These are phyloP conservation scores for Penicillium verhagenii DNA, from an alignment of 495 filamentous ascomycete species.

Conservation along the genomic window DNA sequence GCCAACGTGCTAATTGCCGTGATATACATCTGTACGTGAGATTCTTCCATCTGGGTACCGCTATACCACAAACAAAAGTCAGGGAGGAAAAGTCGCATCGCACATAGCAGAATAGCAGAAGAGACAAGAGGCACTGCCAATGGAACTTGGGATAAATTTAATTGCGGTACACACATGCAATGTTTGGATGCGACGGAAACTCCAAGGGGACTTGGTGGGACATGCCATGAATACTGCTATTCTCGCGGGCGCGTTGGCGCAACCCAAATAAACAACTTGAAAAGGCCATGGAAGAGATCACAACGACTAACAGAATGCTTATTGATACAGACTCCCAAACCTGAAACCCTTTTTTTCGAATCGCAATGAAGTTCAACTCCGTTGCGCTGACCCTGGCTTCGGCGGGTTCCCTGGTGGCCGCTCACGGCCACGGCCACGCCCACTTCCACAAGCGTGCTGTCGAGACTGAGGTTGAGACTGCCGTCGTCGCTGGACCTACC, in stretches of 20 bases:
- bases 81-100: background rate
- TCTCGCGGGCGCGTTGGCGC: background rate
- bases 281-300: background rate
- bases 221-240: background rate
- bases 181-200: background rate
- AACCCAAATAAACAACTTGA: background rate
- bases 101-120: background rate
- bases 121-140: background rate
- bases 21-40: conserved; percentile 36
- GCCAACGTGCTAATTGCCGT: conserved; percentile 36
- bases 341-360: conserved; percentile 5
- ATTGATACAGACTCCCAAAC: conserved; percentile 4
- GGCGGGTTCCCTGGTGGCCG: conserved; percentile 45
- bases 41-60: background rate
- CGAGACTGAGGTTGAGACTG: conserved; percentile 35
- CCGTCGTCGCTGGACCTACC: conserved; percentile 53
- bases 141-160: background rate
- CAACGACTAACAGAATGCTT: background rate
- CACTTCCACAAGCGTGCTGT: conserved; percentile 43
- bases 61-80: background rate
- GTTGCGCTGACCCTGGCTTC: conserved; percentile 45
- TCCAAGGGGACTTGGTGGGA: background rate
- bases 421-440: conserved; percentile 43
- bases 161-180: background rate
- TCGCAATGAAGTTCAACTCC: conserved; percentile 48